phyloP scores from a whole-genome alignment of 2,329 filamentous ascomycete species.

The Fusarium sp. region DNA sequence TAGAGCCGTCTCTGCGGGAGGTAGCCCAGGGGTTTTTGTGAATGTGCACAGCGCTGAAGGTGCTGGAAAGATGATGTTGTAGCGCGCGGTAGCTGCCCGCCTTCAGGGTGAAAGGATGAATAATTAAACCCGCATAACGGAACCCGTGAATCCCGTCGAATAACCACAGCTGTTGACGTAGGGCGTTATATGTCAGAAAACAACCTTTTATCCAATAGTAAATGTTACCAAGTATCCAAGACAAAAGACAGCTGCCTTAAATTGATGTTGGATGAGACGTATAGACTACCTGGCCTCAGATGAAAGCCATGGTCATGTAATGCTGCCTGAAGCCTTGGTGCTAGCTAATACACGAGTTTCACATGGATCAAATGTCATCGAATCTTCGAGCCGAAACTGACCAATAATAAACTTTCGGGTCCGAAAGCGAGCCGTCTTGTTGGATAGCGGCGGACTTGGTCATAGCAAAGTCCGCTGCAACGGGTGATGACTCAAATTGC shows the following conservation, averaged over 20 bases:
- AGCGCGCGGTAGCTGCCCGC: constrained; percentile 3
- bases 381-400: constrained; percentile 27
- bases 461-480: constrained; percentile 30
- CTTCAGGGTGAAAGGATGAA: constrained; percentile 1
- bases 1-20: constrained; percentile 27
- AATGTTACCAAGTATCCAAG: no score
- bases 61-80: neutral
- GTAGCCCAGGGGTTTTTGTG: constrained; percentile 21
- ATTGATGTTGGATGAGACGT: neutral
- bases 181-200: no score
- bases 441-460: constrained; percentile 36
- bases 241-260: neutral
- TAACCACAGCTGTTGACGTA: no score
- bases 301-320: neutral
- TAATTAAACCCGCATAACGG: constrained; percentile 20
- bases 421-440: constrained; percentile 26
- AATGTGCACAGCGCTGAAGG: neutral
- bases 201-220: no score
- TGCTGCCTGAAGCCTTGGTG: neutral
- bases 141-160: constrained; percentile 17
- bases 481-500: constrained; percentile 17
- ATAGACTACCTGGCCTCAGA: constrained; percentile 6
- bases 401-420: constrained; percentile 26
- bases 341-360: constrained; percentile 11
- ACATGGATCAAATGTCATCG: constrained; percentile 15